phyloP scores from a whole-genome alignment of 176 grass and related monocot genomes.

The Bothriochloa decipiens region DNA sequence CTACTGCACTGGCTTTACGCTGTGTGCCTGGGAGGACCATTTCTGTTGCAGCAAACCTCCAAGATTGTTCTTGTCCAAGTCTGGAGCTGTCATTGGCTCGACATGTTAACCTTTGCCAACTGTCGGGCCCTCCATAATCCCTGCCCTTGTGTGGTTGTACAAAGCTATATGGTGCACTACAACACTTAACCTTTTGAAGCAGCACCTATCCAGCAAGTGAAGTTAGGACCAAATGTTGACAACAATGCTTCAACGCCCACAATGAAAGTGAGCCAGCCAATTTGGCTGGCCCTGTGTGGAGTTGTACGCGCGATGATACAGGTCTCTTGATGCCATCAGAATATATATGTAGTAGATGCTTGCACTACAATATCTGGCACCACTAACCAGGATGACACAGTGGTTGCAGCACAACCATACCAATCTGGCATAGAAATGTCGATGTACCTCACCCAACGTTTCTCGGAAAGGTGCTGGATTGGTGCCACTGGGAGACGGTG shows the following conservation, averaged over 20 bases:
- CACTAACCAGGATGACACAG: conserved; percentile 21
- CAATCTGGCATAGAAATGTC: conserved; percentile 34
- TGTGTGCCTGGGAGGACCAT: conserved; percentile 49
- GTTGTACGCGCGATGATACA: conserved; percentile 38
- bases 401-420: conserved; percentile 30
- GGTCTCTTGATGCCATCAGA: conserved; percentile 27
- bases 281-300: conserved; percentile 54
- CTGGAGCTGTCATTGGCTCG: conserved; percentile 42
- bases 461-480: conserved; percentile 25
- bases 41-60: conserved; percentile 47
- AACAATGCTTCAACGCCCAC: conserved; percentile 61
- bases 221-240: conserved; percentile 59
- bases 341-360: neutral
- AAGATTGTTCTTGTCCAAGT: conserved; percentile 45
- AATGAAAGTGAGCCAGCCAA: conserved; percentile 55
- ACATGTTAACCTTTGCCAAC: conserved; percentile 51
- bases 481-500: conserved; percentile 17
- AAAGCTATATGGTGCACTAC: conserved; percentile 49
- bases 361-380: conserved; percentile 7
- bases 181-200: conserved; percentile 42
- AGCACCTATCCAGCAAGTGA: conserved; percentile 55
- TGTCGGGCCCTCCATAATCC: conserved; percentile 50
- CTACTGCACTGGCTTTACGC: conserved; percentile 42
- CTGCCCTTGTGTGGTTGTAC: conserved; percentile 42
- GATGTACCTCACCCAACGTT: neutral